Base-by-base conservation (phyloP, 2,329 filamentous ascomycete genomes). In the Acrocalymma vagum region DNA sequence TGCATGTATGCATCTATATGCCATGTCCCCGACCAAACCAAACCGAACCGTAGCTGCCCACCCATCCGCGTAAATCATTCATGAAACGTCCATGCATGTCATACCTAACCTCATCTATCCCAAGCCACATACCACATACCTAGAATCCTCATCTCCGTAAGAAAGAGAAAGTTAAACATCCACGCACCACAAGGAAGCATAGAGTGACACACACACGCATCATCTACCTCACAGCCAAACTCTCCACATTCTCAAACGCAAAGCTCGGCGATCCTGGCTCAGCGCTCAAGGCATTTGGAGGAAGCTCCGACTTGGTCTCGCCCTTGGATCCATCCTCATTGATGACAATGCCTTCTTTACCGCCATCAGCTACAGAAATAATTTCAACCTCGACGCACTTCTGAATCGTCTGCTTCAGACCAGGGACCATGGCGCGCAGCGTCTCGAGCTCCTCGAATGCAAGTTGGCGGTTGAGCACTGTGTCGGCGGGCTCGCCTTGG, bases 211-310 rank as follows among this genome's bases (percentile, higher is more conserved):
- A n/a, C n/a, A n/a, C n/a, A n/a, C 24, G 27, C 30, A 34, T 23
- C 22, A 26, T 18, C 30, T 51, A 64, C 29, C 63, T 31, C 14
- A 65, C 48, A 35, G 56, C 33, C 28, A 66, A 15, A 11, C 29
- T 38, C 54, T 68, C 63, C 3, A 94, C 79, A 68, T 96, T 96
- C 73, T 90, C 86, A 74, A 96, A 95, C 59, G 83, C 77, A 72
- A 95, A 96, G 27, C 83, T 88, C 35, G 92, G 92, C 53, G 81
- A 78, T 2, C 92, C 92, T 10, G 93, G 93, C 42, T 94, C 84
- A 5, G 93, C 90, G 54, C 78, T 78, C 61, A 89, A 88, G 9
- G 89, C 90, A 37, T 76, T 68, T 2, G 75, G 76, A 3, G 84
- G 76, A 40, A 88, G 62, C 10, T 75, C 79, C 52, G 77, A 75